phyloP scores from a whole-genome alignment of 441 rosid species.

The Populus trichocarpa region DNA sequence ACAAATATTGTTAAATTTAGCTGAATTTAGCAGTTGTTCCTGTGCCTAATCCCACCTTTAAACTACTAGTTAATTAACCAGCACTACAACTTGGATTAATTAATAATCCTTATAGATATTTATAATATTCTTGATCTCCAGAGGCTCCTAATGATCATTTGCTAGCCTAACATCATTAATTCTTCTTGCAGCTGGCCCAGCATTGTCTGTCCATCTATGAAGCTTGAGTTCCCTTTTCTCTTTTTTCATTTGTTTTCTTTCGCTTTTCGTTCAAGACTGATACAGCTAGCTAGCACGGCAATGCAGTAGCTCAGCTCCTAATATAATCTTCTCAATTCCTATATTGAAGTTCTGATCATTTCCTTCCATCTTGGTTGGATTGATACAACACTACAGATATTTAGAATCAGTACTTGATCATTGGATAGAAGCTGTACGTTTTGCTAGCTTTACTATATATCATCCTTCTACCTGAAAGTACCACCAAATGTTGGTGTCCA shows the following conservation, averaged over 20 bases:
- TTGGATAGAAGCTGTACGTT: slow-evolving; percentile 4
- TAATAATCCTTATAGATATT: neutral
- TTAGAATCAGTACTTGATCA: slow-evolving; percentile 6
- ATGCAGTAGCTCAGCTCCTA: slow-evolving; percentile 18
- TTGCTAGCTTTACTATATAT: neutral
- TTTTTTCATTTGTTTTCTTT: slow-evolving; percentile 24
- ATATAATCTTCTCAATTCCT: slow-evolving; percentile 24
- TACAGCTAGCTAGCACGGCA: slow-evolving; percentile 41
- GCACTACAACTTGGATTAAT: slow-evolving; percentile 4
- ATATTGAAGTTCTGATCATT: slow-evolving; percentile 28
- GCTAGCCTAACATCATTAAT: slow-evolving; percentile 44
- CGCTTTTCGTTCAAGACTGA: slow-evolving; percentile 31
- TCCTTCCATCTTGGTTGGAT: slow-evolving; percentile 18
- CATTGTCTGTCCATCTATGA: slow-evolving; percentile 45
- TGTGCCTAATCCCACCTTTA: slow-evolving; percentile 38
- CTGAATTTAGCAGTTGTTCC: slow-evolving; percentile 93
- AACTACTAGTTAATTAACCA: neutral
- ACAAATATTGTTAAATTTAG: slow-evolving; percentile 28
- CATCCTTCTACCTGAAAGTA: slow-evolving; percentile 60
- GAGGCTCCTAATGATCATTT: slow-evolving; percentile 33
- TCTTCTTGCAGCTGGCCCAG: slow-evolving; percentile 61
- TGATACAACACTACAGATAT: slow-evolving; percentile 2
- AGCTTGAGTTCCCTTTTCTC: slow-evolving; percentile 22
- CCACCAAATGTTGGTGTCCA: slow-evolving; percentile 97
- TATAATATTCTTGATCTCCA: slow-evolving; percentile 1